A percentile compares a stretch with the other conserved stretches of the same genome.
phyloP scores from a whole-genome alignment of 441 rosid genomes.

The Hura crepitans region DNA sequence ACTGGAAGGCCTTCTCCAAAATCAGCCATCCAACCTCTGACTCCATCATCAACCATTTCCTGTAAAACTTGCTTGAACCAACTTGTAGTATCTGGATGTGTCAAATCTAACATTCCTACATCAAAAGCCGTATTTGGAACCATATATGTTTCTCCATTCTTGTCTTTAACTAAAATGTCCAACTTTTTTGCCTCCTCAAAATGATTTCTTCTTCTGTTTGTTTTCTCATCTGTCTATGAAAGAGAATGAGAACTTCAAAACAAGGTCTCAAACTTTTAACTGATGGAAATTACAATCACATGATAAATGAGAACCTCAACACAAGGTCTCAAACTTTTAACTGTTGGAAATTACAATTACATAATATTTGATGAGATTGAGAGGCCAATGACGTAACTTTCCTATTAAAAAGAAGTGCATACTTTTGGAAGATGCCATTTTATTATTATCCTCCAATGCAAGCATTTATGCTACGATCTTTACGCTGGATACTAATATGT shows the following conservation, averaged over 20 bases:
- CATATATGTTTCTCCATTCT: conserved; percentile 52
- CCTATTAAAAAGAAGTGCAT: not conserved
- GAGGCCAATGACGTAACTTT: conserved; percentile 2
- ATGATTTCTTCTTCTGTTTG: conserved; percentile 47
- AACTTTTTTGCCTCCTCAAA: conserved; percentile 57
- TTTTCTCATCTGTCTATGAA: conserved; percentile 44
- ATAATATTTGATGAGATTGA: not conserved
- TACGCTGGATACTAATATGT: not conserved
- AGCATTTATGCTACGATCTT: not conserved
- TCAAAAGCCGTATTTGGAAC: conserved; percentile 70
- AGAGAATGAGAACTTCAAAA: conserved; percentile 21
- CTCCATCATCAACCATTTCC: conserved; percentile 64
- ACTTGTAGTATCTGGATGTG: conserved; percentile 47
- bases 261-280: conserved; percentile 8
- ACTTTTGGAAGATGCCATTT: not conserved
- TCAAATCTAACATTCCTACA: conserved; percentile 72
- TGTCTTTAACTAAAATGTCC: conserved; percentile 53
- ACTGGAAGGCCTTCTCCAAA: conserved; percentile 75
- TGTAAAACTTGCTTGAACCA: conserved; percentile 63
- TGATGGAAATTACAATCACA: not conserved
- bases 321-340: conserved; percentile 8
- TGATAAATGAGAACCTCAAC: conserved; percentile 12
- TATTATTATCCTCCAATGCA: not conserved
- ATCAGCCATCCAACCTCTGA: conserved; percentile 82
- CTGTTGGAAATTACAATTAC: not conserved